Base-by-base conservation (phyloP, 225 moss, liverwort and hornwort species). In the Sphagnum contortum region DNA sequence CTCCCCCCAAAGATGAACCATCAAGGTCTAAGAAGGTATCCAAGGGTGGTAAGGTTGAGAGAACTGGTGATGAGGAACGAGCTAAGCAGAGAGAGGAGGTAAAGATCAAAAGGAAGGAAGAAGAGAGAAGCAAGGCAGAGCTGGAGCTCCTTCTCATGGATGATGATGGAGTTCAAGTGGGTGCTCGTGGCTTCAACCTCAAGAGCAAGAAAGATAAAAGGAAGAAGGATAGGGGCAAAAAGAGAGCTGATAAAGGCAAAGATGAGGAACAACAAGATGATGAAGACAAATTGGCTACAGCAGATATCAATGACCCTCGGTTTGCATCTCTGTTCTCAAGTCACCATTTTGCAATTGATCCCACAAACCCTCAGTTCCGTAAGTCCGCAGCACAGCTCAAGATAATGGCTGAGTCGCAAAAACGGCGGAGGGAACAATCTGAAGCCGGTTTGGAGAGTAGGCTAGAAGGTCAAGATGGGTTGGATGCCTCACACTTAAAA, bases 61-160 rank as follows among this genome's bases (percentile, higher is more conserved):
- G 75, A 55, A 60, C 60, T 3, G 74, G 68, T 60, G 80, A 77
- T 3, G 56, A 81, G 3, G 88, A 87, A 56, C 87, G 73, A 73
- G 65, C 76, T 53, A 89, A 76, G 76, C 87, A 73, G 69, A 82
- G 85, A 73, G 84, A 88, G 64, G 91, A 83, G 52, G 87, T 76
- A 68, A 84, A 80, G 60, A 79, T 61, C 57, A 74, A 81, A 58
- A 91, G 81, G 81, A 76, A 81, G 67, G 93, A 91, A 72, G 82
- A 76, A 12, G 84, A 83, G 65, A 83, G 71, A 72, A 89, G 82
- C 48, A 87, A 83, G 70, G 91, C 90, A 48, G 98, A 93, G 57
- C 70, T 98, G 5, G 98, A 98, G 71, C 79, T 98, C 44, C 77
- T 98, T 62, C 87, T 98, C 53, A 78, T 98, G 84, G 91, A 98